Base-by-base conservation (phyloP, 768 basidiomycete species). In the Galerina sulciceps region DNA sequence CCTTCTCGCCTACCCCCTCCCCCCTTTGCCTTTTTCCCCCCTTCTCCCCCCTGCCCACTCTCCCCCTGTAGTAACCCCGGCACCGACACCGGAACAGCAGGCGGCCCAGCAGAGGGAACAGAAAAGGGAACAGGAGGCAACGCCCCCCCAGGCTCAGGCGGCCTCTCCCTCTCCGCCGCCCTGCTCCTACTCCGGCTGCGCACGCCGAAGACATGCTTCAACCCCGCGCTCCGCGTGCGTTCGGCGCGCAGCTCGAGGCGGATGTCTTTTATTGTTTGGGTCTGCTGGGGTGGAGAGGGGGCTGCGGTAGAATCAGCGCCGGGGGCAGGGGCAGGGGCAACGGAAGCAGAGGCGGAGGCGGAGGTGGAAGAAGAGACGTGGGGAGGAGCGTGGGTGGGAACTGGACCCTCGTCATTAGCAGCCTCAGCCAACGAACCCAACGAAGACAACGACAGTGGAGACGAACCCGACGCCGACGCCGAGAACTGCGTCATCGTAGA, bases 211-310 rank as follows among this genome's bases (percentile, higher is more conserved):
- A 53, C 65, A 45, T 64, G 64, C 34, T 67, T 67, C 46, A 74
- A 62, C 9, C 65, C 67, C 18, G 65, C 65, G 44, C 69, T 72
- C n/a, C 67, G 56, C 14, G 64, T 64, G 18, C 68, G 64, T 22
- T 63, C 59, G n/a, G 65, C 65, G 10, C 69, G 59, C 54, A 69
- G 35, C 60, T 65, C 63, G 59, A 71, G 47, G 13, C 66, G 26
- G 51, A 67, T 55, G 58, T 71, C 52, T 65, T 69, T 69, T 17
- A 66, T 51, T 11, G 64, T 60, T n/a, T n/a, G n/a, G n/a, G n/a
- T n/a, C n/a, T n/a, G n/a, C n/a, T n/a, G n/a, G n/a, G n/a, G n/a
- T n/a, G n/a, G n/a, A n/a, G n/a, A n/a, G n/a, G n/a, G n/a, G n/a
- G n/a, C n/a, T n/a, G n/a, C n/a, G n/a, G n/a, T n/a, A n/a, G n/a